These are phyloP conservation scores for Candida argentea DNA, from an alignment of 805 yeast species.

Conservation along the genomic window DNA sequence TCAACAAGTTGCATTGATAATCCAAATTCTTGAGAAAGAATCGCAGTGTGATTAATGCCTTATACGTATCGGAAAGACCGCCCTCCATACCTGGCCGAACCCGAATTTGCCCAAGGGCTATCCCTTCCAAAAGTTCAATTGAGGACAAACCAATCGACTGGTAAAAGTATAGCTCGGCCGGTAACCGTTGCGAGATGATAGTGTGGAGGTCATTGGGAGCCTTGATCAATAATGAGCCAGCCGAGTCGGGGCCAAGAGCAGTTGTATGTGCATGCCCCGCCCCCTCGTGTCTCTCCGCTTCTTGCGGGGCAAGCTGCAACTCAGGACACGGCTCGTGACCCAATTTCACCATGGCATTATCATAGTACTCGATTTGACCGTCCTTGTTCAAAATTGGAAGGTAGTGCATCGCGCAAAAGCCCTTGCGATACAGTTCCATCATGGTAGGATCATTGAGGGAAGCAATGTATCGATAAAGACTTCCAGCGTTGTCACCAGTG, in stretches of 20 bases:
- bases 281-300: conserved; percentile 3
- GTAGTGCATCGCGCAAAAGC: conserved; percentile 55
- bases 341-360: conserved; percentile 29
- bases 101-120: conserved; percentile 51
- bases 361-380: conserved; percentile 59
- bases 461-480: conserved; percentile 36
- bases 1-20: conserved; percentile 53
- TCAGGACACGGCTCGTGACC: conserved; percentile 11
- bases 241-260: conserved; percentile 75
- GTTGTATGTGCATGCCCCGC: conserved; percentile 18
- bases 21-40: conserved; percentile 44
- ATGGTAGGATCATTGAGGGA: conserved; percentile 35
- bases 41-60: conserved; percentile 37
- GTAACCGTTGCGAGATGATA: conserved; percentile 72
- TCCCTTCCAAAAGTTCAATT: conserved; percentile 52
- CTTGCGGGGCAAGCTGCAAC: background rate
- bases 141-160: conserved; percentile 67
- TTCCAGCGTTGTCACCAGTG: conserved; percentile 14
- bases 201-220: conserved; percentile 77
- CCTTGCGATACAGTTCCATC: conserved; percentile 50
- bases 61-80: conserved; percentile 48
- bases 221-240: conserved; percentile 46
- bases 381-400: conserved; percentile 63
- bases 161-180: conserved; percentile 78
- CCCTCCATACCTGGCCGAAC: conserved; percentile 64